A percentile compares a stretch with the other conserved stretches of the same genome.
These are phyloP conservation scores for Huntiella decipiens DNA, from an alignment of 2,329 filamentous ascomycete genomes.

Conservation along the genomic window DNA sequence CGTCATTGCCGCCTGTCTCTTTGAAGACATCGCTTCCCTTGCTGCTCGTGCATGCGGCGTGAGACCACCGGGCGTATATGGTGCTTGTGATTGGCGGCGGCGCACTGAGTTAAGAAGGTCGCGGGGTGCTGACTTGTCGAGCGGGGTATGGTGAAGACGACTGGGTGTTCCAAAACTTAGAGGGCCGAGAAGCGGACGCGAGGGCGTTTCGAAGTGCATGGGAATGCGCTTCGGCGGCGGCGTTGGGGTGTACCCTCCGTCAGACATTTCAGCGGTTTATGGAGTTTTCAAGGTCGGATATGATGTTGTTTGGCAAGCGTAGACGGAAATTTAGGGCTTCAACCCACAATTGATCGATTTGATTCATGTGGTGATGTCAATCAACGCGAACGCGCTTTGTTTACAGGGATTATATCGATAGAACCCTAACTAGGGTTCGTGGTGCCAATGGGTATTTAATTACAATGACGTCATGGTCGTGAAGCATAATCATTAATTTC, in stretches of 20 bases:
- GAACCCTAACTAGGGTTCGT: neutral
- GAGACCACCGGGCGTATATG: conserved; percentile 19
- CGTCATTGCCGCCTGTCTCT: conserved; percentile 39
- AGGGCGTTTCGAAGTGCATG: conserved; percentile 10
- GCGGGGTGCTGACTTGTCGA: conserved; percentile 19
- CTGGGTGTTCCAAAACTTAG: conserved; percentile 12
- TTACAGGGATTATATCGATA: conserved; percentile 4
- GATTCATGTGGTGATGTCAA: conserved; percentile 1
- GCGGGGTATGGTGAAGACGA: conserved; percentile 25
- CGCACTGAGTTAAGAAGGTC: conserved; percentile 22
- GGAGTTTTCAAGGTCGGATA: too few species aligned
- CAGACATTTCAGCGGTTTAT: conserved; percentile 1
- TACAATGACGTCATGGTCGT: too few species aligned
- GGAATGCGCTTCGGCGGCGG: conserved; percentile 7
- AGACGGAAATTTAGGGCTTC: neutral
- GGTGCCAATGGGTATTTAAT: neutral
- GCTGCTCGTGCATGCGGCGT: conserved; percentile 46
- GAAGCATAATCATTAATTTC: too few species aligned
- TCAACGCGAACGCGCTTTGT: conserved; percentile 1
- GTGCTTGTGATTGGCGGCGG: conserved; percentile 21
- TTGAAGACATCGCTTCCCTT: conserved; percentile 36
- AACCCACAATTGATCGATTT: neutral
- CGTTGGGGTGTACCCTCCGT: conserved; percentile 6
- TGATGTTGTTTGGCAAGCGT: neutral
- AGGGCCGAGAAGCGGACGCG: conserved; percentile 9